Evolutionary conservation across 176 grass and related monocot species (phyloP).

Genomic region (Cenchrus purpureus): DNA sequence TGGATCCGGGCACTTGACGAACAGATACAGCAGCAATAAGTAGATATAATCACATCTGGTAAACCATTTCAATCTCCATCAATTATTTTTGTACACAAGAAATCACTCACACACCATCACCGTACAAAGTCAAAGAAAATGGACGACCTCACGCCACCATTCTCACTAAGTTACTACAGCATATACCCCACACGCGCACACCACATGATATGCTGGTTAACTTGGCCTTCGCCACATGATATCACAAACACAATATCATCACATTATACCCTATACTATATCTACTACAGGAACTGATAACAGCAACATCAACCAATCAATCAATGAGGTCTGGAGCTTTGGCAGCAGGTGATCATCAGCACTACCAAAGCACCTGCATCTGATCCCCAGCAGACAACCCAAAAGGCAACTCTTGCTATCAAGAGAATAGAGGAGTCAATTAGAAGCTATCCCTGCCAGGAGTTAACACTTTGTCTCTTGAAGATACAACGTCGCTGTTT

Average conservation of each 20-base stretch:
- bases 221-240: conserved; percentile 43
- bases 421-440: conserved; percentile 21
- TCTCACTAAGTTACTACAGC: conserved; percentile 22
- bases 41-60: not conserved
- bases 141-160: not conserved
- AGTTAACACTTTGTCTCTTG: conserved; percentile 61
- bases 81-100: conserved; percentile 22
- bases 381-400: conserved; percentile 24
- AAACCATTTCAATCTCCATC: conserved; percentile 1
- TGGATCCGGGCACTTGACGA: not conserved
- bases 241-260: conserved; percentile 36
- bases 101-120: conserved; percentile 31
- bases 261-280: conserved; percentile 19
- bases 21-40: too few relatives aligned
- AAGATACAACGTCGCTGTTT: conserved; percentile 62
- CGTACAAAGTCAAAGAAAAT: conserved; percentile 14
- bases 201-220: conserved; percentile 45
- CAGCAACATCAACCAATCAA: conserved; percentile 25
- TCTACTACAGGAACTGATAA: conserved; percentile 19
- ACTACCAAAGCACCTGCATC: not conserved
- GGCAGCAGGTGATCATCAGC: not conserved
- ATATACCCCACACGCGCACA: conserved; percentile 22
- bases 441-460: conserved; percentile 53
- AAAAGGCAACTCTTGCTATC: not conserved
- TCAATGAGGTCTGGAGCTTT: conserved; percentile 9